Evolutionary conservation across 106 monocot species (phyloP), one percentile per base, ranked within the genome.

Genomic region (Hemerocallis citrina): DNA sequence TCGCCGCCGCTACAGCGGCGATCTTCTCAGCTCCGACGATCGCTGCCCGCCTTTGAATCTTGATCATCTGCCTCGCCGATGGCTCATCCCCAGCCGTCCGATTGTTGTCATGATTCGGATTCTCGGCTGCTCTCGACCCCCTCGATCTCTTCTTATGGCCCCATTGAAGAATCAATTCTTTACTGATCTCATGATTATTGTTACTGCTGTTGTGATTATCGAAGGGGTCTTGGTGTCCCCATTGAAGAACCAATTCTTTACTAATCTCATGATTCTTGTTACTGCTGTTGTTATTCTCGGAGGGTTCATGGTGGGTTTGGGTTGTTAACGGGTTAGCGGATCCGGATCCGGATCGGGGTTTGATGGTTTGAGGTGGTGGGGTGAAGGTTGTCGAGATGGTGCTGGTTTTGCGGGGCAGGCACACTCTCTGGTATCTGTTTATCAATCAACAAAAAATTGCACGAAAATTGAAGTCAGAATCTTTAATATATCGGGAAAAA

Each of bases 351-450:
- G 54, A 54, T 54, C 54, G 27, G 54, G 52, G 25, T 29, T 23
- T 6, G 25, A 54, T 16, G 12, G 12, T 22, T 24, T 27, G 16
- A 4, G 9, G 27, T 7, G 24, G 27, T 9, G 23, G 27, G 23
- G 24, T 27, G 54, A 7, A 54, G 24, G 16, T 22, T 6, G 24
- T 10, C 9, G 8, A 4, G 5, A 12, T 12, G 54, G 24, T 54
- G 28, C 10, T 2, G 2, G 10, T 22, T 54, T 11, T 11, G 24
- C 11, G 5, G 30, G 29, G 21, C 16, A 29, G 28, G 12, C 44
- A 11, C 44, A 45, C 44, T 54, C 54, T 54, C 22, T 54, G 54
- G 54, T 54, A 54, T 30, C 54, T 54, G 28, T 28, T n/a, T n/a
- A 6, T 6, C 5, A 38, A 38, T 38, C 37, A 38, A 38, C 37